A percentile compares a stretch with the other conserved stretches of the same genome.
phyloP scores from a whole-genome alignment of 352 stramenopile species.

The Pythium brachiatum region DNA sequence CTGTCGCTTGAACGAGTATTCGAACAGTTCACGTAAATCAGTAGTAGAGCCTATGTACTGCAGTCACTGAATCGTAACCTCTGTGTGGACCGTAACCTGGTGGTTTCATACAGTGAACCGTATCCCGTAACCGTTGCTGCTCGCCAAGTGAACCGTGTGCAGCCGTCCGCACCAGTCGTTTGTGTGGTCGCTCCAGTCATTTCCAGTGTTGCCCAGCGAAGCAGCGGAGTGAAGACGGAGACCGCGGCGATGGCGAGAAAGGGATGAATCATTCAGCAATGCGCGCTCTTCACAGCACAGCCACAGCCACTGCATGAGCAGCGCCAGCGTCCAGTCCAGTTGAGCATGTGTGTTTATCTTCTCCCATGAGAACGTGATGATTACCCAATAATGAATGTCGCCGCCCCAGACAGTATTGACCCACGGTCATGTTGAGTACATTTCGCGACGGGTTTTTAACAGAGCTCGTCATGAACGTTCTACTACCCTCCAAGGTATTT shows the following conservation, averaged over 20 bases:
- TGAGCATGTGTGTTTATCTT: constrained; percentile 10
- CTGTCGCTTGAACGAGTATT: constrained; percentile 92
- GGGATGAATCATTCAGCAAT: constrained; percentile 11
- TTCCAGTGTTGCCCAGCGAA: neutral
- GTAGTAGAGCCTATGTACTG: neutral
- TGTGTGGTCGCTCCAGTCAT: constrained; percentile 13
- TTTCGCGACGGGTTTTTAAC: constrained; percentile 79
- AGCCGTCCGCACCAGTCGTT: constrained; percentile 24
- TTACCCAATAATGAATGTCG: constrained; percentile 86
- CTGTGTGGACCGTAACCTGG: too few relatives aligned
- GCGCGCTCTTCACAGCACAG: constrained; percentile 6
- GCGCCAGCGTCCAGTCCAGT: neutral
- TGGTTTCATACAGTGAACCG: constrained; percentile 14
- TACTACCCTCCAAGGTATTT: constrained; percentile 10
- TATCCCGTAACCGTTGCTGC: constrained; percentile 11
- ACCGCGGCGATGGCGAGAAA: neutral
- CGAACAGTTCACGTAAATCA: constrained; percentile 84
- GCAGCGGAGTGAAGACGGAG: neutral
- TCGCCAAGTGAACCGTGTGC: constrained; percentile 2
- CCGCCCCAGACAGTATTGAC: constrained; percentile 85
- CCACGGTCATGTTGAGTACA: constrained; percentile 79
- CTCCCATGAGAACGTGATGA: constrained; percentile 72
- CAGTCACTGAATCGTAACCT: too few relatives aligned
- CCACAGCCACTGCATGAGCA: neutral
- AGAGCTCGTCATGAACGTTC: constrained; percentile 86